A percentile compares a stretch with the other conserved stretches of the same genome.
Conservation (phyloP, 2,329 filamentous ascomycete genomes). For the Alternaria sp. region DNA sequence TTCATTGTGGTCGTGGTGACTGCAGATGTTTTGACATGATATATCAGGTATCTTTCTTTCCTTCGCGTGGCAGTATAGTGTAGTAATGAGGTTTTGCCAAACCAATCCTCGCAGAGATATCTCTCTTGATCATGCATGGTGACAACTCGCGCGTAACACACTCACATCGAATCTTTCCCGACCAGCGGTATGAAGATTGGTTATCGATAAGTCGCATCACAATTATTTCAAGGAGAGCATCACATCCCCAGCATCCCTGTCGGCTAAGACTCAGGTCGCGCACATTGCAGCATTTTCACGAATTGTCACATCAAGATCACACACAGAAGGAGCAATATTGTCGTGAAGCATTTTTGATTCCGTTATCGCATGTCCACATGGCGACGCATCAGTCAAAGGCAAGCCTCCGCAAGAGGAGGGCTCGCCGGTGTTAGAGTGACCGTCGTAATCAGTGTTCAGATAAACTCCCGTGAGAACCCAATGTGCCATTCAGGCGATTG, state of each 20-base stretch:
- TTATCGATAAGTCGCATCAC: background rate
- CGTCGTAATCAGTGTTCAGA: slow-evolving; percentile 41
- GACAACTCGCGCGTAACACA: too few species aligned
- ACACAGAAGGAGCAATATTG: slow-evolving; percentile 25
- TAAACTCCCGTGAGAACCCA: slow-evolving; percentile 47
- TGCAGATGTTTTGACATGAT: too few species aligned
- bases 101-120: too few species aligned
- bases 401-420: slow-evolving; percentile 31
- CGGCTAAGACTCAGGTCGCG: background rate
- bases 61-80: background rate
- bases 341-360: slow-evolving; percentile 51
- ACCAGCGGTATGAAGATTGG: too few species aligned
- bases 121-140: too few species aligned
- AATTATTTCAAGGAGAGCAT: background rate
- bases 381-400: slow-evolving; percentile 49
- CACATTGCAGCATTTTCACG: slow-evolving; percentile 3
- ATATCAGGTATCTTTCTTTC: background rate
- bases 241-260: background rate
- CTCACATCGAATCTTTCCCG: too few species aligned
- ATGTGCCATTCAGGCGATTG: slow-evolving; percentile 35
- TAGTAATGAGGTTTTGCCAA: background rate
- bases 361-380: slow-evolving; percentile 47
- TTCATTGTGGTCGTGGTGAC: background rate
- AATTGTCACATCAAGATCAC: slow-evolving; percentile 6
- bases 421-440: slow-evolving; percentile 51